Evolutionary conservation across 2,329 filamentous ascomycete species (phyloP).

Genomic region (Talaromyces sp.): DNA sequence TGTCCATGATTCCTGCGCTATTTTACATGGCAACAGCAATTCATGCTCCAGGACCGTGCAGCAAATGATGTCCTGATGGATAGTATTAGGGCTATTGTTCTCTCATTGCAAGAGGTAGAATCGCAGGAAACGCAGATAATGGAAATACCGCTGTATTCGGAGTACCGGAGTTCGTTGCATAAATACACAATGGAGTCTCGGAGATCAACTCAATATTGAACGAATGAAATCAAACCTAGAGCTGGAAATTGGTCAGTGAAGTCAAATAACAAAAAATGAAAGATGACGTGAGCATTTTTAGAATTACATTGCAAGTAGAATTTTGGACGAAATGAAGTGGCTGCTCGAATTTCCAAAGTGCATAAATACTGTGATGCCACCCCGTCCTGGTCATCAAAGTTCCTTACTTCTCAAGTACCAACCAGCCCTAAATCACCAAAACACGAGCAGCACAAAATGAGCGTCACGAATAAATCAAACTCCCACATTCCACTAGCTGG

Average conservation of each 20-base stretch:
- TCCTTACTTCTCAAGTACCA: not conserved
- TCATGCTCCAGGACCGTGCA: not conserved
- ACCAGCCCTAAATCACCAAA: not conserved
- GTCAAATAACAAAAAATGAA: too few relatives aligned
- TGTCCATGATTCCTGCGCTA: not conserved
- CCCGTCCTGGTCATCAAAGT: not conserved
- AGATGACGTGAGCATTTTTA: too few relatives aligned
- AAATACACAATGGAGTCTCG: not conserved
- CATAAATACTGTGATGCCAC: not conserved
- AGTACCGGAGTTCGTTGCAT: not conserved
- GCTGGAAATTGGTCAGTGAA: too few relatives aligned
- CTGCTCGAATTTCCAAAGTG: not conserved
- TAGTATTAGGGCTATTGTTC: not conserved
- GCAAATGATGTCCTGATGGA: not conserved
- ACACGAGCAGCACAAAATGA: not conserved
- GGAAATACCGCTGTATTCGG: not conserved
- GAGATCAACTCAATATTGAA: not conserved
- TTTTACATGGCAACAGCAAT: too few relatives aligned
- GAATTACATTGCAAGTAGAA: too few relatives aligned
- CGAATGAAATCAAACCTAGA: too few relatives aligned
- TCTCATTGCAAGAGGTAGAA: not conserved
- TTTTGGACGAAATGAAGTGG: not conserved
- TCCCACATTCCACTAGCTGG: not conserved
- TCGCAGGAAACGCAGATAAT: not conserved
- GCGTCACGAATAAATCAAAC: not conserved